Percentiles rank a stretch among this genome's conserved stretches.
These are phyloP conservation scores for Yamadazyma siamensis DNA, from an alignment of 1,139 yeast genomes.

Conservation along the genomic window DNA sequence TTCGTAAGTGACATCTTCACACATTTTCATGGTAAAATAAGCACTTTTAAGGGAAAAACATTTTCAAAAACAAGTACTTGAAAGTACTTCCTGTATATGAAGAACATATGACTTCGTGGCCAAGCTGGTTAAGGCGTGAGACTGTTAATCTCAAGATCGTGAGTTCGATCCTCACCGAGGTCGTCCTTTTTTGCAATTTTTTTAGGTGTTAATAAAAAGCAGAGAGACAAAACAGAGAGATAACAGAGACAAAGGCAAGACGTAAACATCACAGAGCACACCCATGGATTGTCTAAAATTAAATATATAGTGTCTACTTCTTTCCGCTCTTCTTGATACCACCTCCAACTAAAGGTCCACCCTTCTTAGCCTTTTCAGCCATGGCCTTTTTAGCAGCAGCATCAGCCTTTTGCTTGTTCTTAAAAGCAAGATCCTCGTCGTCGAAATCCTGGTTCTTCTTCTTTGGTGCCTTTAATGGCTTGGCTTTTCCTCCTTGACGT, in stretches of 20 bases:
- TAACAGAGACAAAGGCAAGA: neutral
- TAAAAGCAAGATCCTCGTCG: conserved; percentile 86
- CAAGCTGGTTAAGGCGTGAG: conserved; percentile 55
- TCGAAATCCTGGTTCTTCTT: conserved; percentile 71
- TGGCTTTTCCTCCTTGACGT: conserved; percentile 73
- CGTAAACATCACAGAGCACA: neutral
- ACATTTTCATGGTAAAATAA: no score
- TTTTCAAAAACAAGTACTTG: no score
- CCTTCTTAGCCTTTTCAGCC: conserved; percentile 83
- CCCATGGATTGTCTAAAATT: neutral
- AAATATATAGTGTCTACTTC: conserved; percentile 25
- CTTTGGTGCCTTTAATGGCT: conserved; percentile 68
- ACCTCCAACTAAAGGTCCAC: conserved; percentile 89
- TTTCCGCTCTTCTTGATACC: conserved; percentile 90
- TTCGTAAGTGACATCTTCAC: no score
- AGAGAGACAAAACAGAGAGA: no score
- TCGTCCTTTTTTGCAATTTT: conserved; percentile 16
- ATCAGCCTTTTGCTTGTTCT: conserved; percentile 92
- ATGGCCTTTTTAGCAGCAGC: conserved; percentile 89
- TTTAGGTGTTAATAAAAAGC: neutral
- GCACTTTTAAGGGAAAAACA: no score
- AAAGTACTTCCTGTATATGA: no score
- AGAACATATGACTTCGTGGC: conserved; percentile 57
- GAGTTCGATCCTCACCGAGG: conserved; percentile 45
- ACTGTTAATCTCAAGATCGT: conserved; percentile 48